phyloP scores from a whole-genome alignment of 2,329 filamentous ascomycete species.

The Ilyonectria destructans region DNA sequence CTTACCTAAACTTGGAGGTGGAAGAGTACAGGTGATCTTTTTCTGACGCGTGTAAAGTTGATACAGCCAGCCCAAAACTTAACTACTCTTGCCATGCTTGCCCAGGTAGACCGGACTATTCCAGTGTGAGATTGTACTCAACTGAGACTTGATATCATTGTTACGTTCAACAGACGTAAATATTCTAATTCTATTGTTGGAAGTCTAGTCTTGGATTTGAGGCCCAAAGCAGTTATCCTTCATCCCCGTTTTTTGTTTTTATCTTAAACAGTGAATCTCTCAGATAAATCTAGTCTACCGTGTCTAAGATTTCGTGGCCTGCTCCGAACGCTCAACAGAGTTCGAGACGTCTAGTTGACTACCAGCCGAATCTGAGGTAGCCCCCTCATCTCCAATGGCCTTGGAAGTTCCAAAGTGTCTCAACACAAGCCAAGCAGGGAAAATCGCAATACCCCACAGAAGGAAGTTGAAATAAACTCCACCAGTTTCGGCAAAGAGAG shows the following conservation, averaged over 20 bases:
- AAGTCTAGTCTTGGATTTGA: not conserved
- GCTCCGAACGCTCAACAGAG: conserved; percentile 43
- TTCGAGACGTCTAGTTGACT: conserved; percentile 38
- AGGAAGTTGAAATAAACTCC: conserved; percentile 81
- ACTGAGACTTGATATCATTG: no score
- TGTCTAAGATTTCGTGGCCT: conserved; percentile 33
- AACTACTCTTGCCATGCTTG: no score
- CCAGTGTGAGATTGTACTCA: no score
- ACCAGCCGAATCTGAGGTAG: conserved; percentile 11
- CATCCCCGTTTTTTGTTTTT: not conserved
- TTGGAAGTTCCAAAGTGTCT: conserved; percentile 55
- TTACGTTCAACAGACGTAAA: not conserved
- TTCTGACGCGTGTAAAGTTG: no score
- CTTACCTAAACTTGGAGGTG: no score
- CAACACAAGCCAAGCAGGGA: conserved; percentile 79
- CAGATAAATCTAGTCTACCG: not conserved
- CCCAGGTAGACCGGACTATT: no score
- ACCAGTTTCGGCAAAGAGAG: conserved; percentile 76
- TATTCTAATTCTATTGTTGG: not conserved
- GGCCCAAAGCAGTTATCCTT: not conserved
- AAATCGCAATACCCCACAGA: conserved; percentile 76
- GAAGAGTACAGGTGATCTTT: no score
- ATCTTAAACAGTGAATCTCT: not conserved
- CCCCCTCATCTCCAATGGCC: conserved; percentile 20
- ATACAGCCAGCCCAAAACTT: no score